Evolutionary conservation across 768 basidiomycete species (phyloP).

Genomic region (Fomitopsis serialis): DNA sequence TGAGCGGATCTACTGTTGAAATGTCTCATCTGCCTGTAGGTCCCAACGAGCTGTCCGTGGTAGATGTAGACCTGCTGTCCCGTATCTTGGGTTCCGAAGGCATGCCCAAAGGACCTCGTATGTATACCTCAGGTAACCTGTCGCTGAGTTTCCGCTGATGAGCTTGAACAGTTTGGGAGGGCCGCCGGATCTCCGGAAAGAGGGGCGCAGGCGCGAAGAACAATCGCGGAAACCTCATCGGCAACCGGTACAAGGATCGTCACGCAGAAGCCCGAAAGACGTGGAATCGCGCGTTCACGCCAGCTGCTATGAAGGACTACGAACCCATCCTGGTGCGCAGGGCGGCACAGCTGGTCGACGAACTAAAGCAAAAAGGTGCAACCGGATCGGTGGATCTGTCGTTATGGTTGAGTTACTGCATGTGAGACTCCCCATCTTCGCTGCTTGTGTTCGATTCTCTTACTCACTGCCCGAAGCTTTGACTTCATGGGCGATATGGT

Average conservation of each 20-base stretch:
- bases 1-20: background rate
- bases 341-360: conserved; percentile 12
- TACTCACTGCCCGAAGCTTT: background rate
- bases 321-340: conserved; percentile 31
- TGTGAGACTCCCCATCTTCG: background rate
- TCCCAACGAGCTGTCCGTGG: conserved; percentile 20
- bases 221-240: conserved; percentile 20
- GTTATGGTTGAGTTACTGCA: background rate
- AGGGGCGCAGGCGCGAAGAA: background rate
- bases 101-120: conserved; percentile 20
- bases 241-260: conserved; percentile 28
- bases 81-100: conserved; percentile 19
- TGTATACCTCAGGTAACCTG: conserved; percentile 20
- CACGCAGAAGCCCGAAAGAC: conserved; percentile 35
- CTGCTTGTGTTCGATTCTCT: conserved; percentile 34
- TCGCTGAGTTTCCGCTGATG: conserved; percentile 29
- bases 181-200: background rate
- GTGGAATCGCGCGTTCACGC: conserved; percentile 39
- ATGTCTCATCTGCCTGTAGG: conserved; percentile 6
- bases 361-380: background rate
- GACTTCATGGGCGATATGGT: background rate
- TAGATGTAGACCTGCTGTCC: conserved; percentile 12
- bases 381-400: background rate
- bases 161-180: conserved; percentile 26
- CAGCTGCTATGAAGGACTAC: conserved; percentile 39